phyloP scores from a whole-genome alignment of 768 basidiomycete species.

The Lentinula sp. region DNA sequence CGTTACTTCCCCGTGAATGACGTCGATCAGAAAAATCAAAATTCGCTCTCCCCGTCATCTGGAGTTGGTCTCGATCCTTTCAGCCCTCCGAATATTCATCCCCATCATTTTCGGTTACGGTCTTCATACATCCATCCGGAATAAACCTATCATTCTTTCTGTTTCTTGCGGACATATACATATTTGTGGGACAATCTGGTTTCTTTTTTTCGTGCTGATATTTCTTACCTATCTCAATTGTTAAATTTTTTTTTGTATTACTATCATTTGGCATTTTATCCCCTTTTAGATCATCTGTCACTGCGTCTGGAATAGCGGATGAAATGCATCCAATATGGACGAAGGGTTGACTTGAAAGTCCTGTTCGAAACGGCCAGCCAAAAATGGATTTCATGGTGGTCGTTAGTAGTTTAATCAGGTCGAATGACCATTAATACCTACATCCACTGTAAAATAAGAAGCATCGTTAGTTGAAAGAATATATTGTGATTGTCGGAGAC shows the following conservation, averaged over 20 bases:
- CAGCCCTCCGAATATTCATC: slow-evolving; percentile 12
- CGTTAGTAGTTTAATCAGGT: slow-evolving; percentile 13
- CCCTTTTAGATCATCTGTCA: neutral
- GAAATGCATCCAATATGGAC: slow-evolving; percentile 17
- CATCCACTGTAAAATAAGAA: slow-evolving; percentile 32
- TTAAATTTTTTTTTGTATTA: slow-evolving; percentile 10
- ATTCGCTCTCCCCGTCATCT: neutral
- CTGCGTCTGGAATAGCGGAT: slow-evolving; percentile 5
- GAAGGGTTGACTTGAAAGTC: slow-evolving; percentile 26
- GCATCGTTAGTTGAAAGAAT: neutral
- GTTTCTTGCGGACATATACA: neutral
- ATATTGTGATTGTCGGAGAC: slow-evolving; percentile 8
- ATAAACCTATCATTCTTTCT: slow-evolving; percentile 5
- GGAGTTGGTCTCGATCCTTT: slow-evolving; percentile 1
- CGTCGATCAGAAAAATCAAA: slow-evolving; percentile 8
- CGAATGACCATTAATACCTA: slow-evolving; percentile 31
- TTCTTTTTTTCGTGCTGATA: neutral
- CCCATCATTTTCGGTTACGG: slow-evolving; percentile 17
- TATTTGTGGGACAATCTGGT: neutral
- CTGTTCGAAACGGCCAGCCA: slow-evolving; percentile 13
- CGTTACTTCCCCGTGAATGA: slow-evolving; percentile 52
- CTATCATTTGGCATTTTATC: slow-evolving; percentile 6
- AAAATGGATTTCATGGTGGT: slow-evolving; percentile 1
- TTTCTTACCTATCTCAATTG: slow-evolving; percentile 9
- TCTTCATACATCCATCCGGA: slow-evolving; percentile 12